These are phyloP conservation scores for Trichoderma atroviride DNA, from an alignment of 2,329 filamentous ascomycete genomes.

Conservation along the genomic window DNA sequence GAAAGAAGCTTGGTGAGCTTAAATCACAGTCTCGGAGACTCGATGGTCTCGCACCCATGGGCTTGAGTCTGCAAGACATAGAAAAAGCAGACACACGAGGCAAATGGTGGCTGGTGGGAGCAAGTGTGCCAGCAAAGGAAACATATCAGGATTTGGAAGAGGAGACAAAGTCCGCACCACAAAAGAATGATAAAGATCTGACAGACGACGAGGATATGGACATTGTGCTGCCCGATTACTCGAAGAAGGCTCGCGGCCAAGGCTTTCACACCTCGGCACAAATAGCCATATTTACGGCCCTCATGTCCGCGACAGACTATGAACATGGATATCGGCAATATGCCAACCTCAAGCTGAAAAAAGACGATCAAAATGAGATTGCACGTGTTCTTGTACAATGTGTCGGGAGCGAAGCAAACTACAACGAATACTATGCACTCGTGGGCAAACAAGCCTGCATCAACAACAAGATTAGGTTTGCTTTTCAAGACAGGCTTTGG, in stretches of 20 bases:
- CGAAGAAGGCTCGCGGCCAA: slow-evolving; percentile 73
- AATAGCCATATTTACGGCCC: slow-evolving; percentile 87
- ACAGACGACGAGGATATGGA: slow-evolving; percentile 52
- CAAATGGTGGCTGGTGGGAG: slow-evolving; percentile 98
- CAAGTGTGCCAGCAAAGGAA: slow-evolving; percentile 70
- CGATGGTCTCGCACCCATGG: slow-evolving; percentile 78
- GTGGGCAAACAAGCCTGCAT: slow-evolving; percentile 78
- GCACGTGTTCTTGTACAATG: slow-evolving; percentile 87
- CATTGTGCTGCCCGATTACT: slow-evolving; percentile 65
- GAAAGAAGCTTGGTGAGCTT: slow-evolving; percentile 80
- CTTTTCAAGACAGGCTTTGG: slow-evolving; percentile 86
- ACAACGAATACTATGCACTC: slow-evolving; percentile 92
- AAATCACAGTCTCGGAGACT: slow-evolving; percentile 60
- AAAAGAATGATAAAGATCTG: slow-evolving; percentile 30
- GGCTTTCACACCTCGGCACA: slow-evolving; percentile 86
- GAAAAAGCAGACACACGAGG: slow-evolving; percentile 81
- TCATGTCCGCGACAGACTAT: slow-evolving; percentile 82
- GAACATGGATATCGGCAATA: slow-evolving; percentile 82
- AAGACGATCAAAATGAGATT: slow-evolving; percentile 82
- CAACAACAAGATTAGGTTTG: slow-evolving; percentile 75
- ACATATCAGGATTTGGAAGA: slow-evolving; percentile 25
- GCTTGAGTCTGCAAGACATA: slow-evolving; percentile 80
- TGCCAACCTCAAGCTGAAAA: slow-evolving; percentile 81
- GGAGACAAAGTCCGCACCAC: slow-evolving; percentile 29
- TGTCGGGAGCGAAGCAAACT: slow-evolving; percentile 76